Evolutionary conservation across 805 yeast genomes (phyloP).

Genomic region (Yamadazyma takamatsuzukensis): DNA sequence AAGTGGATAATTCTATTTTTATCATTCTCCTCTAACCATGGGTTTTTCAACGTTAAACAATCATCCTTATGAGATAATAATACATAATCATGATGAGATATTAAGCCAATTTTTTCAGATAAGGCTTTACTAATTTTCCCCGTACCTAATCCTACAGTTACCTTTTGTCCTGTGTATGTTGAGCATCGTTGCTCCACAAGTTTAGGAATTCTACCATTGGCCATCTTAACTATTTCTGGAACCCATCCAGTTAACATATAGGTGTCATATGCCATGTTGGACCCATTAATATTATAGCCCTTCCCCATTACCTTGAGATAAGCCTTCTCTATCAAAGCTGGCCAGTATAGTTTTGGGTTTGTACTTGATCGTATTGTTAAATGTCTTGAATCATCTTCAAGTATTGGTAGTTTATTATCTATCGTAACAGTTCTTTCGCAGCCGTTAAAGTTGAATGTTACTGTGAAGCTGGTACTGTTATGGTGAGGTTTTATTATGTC

Average conservation of each 20-base stretch:
- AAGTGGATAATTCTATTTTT: slow-evolving; percentile 15
- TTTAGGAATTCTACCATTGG: slow-evolving; percentile 31
- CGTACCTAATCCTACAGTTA: slow-evolving; percentile 68
- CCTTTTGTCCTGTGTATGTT: slow-evolving; percentile 19
- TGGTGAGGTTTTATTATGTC: slow-evolving; percentile 21
- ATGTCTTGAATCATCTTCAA: slow-evolving; percentile 18
- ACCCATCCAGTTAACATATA: slow-evolving; percentile 66
- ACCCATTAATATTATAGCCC: slow-evolving; percentile 66
- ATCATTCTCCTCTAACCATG: slow-evolving; percentile 28
- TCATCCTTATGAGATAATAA: slow-evolving; percentile 25
- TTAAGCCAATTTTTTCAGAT: slow-evolving; percentile 34
- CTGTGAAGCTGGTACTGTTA: slow-evolving; percentile 29
- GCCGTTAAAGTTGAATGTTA: slow-evolving; percentile 53
- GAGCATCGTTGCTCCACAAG: neutral
- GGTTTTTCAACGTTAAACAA: slow-evolving; percentile 27
- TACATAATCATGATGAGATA: slow-evolving; percentile 70
- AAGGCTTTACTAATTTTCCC: slow-evolving; percentile 38
- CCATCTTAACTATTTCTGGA: slow-evolving; percentile 52
- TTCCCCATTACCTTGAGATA: slow-evolving; percentile 55
- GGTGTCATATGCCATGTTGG: slow-evolving; percentile 71
- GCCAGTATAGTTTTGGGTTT: slow-evolving; percentile 47
- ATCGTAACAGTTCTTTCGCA: slow-evolving; percentile 43
- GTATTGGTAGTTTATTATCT: slow-evolving; percentile 44
- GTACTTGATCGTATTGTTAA: slow-evolving; percentile 35
- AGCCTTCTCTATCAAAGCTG: slow-evolving; percentile 76